Base-by-base conservation (phyloP, 164 flowering plant species). In the Euptelea pleiosperma region DNA sequence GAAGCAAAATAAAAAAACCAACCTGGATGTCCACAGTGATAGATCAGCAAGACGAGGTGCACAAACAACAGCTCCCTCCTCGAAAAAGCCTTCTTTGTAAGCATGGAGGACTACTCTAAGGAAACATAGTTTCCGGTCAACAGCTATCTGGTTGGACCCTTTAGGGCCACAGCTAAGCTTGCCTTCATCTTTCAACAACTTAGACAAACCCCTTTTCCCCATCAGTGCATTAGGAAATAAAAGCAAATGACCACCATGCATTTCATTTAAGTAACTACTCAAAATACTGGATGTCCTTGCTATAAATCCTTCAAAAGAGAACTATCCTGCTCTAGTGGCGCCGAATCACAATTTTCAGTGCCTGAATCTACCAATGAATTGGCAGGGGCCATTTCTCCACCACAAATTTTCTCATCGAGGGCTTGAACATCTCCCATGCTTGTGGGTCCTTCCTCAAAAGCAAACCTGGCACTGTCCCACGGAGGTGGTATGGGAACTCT, bases 41-140 rank as follows among this genome's bases (percentile, higher is more conserved):
- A 90, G 54, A 71, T 93, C 99, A 31, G 70, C n/a, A 21, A 55
- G 70, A 47, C 2, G 58, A 41, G 97, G 97, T 25, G 94, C 97
- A 79, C 91, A 86, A 35, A 93, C 75, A 56, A 86, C 75, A 30
- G 89, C 92, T 53, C 97, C 96, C 57, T 88, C 89, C 60, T 93
- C 97, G 63, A 90, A 83, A 61, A 54, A 65, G n/a, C 97, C 99
- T 73, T 77, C 82, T 65, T 75, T 83, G 70, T 55, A 78, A 57
- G 93, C 85, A 66, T 70, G 86, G 35, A 93, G 77, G 79, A 67
- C 67, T 60, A 86, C 84, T 70, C 95, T 75, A 30, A 93, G 55
- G 35, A 78, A 88, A 58, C 88, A 83, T 57, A 73, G 52, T 52
- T 70, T 77, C 28, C 66, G 58, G 26, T 66, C 46, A 18, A 53